Percentiles rank a stretch among this genome's conserved stretches.
Evolutionary conservation across 129 eudicot species (phyloP).

Genomic region (Flaveria sonorensis): DNA sequence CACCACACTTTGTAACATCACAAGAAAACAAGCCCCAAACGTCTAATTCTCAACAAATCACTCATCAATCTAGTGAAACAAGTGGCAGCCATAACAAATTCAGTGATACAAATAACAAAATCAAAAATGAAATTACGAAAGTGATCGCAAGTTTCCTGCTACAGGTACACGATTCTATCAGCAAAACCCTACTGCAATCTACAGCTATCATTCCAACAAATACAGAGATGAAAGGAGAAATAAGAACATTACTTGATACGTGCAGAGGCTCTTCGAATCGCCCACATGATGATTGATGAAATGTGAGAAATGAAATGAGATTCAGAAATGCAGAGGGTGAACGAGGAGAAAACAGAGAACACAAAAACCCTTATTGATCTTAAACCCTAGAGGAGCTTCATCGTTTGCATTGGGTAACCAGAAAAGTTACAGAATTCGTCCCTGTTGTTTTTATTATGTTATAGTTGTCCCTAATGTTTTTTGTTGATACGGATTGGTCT

Average conservation of each 20-base stretch:
- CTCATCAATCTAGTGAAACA: neutral
- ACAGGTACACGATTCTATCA: neutral
- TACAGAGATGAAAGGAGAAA: neutral
- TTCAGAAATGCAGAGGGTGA: conserved; percentile 6
- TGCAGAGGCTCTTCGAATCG: conserved; percentile 35
- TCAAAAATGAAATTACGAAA: neutral
- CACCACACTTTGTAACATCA: neutral
- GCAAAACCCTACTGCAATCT: neutral
- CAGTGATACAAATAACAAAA: neutral
- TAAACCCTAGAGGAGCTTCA: conserved; percentile 31
- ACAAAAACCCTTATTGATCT: conserved; percentile 24
- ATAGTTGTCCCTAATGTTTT: neutral
- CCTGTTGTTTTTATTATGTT: neutral
- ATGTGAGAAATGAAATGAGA: neutral
- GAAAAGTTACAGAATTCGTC: neutral
- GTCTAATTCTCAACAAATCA: neutral
- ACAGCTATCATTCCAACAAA: neutral
- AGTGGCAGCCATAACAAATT: neutral
- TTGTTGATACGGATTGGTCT: too few species aligned
- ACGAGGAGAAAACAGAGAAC: neutral
- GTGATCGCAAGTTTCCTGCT: too few species aligned
- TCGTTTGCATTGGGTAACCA: neutral
- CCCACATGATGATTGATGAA: conserved; percentile 29
- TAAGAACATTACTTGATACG: conserved; percentile 29
- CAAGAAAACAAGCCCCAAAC: neutral